Percentiles rank a stretch among this genome's conserved stretches.
Conservation (phyloP, 202 grass and related monocot genomes). For the Digitaria exilis region DNA sequence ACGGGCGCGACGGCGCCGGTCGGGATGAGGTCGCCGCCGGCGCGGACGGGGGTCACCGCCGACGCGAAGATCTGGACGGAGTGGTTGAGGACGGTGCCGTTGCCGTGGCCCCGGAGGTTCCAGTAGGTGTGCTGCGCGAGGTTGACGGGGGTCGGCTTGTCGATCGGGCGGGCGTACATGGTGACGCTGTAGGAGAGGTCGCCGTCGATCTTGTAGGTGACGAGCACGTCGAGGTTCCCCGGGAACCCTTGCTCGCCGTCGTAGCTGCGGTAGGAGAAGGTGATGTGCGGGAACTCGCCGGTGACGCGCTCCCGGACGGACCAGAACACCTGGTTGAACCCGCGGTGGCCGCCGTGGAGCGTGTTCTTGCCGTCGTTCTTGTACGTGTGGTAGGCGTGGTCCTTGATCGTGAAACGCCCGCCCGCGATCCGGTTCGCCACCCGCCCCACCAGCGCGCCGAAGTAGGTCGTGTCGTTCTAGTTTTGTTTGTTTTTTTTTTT, state of each 20-base stretch:
- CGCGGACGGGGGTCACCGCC: constrained; percentile 51
- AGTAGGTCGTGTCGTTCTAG: constrained; percentile 83
- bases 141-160: constrained; percentile 74
- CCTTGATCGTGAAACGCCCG: constrained; percentile 59
- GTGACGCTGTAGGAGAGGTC: constrained; percentile 64
- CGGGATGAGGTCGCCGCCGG: constrained; percentile 56
- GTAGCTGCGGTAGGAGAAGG: constrained; percentile 81
- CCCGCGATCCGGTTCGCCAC: constrained; percentile 88
- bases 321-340: constrained; percentile 86
- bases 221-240: constrained; percentile 64
- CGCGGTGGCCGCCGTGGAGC: constrained; percentile 91
- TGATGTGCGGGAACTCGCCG: constrained; percentile 84
- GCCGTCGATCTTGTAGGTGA: constrained; percentile 88
- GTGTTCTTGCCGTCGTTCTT: constrained; percentile 75
- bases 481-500: not conserved
- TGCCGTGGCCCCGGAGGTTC: constrained; percentile 76
- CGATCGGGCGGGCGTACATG: constrained; percentile 65
- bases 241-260: constrained; percentile 95
- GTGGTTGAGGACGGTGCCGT: constrained; percentile 59
- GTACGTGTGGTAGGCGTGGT: constrained; percentile 55
- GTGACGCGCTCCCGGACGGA: constrained; percentile 58
- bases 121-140: constrained; percentile 87
- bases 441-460: constrained; percentile 82
- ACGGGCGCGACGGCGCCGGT: constrained; percentile 60
- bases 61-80: constrained; percentile 59